Evolutionary conservation across 352 stramenopile genomes (phyloP).

Genomic region (Globisporangium paroecandrum): DNA sequence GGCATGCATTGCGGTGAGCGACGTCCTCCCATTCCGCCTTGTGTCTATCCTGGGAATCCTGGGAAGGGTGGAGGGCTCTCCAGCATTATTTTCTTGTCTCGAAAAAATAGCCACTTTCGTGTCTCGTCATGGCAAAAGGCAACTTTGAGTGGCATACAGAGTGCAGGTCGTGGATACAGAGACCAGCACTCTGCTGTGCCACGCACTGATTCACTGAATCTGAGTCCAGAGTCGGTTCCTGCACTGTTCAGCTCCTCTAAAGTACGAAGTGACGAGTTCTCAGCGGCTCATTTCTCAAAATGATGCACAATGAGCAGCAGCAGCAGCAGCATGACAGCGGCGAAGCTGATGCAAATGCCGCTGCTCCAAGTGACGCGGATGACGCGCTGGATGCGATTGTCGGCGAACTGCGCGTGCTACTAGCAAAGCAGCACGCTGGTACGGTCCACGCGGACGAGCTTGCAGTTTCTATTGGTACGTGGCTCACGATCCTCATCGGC

Average conservation of each 20-base stretch:
- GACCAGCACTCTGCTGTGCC: neutral
- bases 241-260: constrained; percentile 1
- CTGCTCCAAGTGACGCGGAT: neutral
- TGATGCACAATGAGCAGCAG: neutral
- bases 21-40: neutral
- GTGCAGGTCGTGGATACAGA: constrained; percentile 7
- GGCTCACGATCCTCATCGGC: neutral
- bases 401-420: neutral
- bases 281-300: constrained; percentile 5
- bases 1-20: neutral
- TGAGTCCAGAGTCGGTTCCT: neutral
- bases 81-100: neutral
- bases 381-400: constrained; percentile 5
- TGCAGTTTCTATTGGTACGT: neutral
- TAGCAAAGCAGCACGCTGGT: neutral
- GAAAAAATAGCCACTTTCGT: neutral
- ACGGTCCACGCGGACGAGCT: neutral
- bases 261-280: constrained; percentile 2
- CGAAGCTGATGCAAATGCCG: neutral
- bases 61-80: neutral
- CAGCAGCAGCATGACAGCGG: neutral
- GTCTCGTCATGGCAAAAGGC: constrained; percentile 2
- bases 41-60: neutral
- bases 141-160: constrained; percentile 7
- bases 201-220: neutral